A percentile compares a stretch with the other conserved stretches of the same genome.
phyloP scores from a whole-genome alignment of 1,139 yeast genomes.

The Yarrowia galli region DNA sequence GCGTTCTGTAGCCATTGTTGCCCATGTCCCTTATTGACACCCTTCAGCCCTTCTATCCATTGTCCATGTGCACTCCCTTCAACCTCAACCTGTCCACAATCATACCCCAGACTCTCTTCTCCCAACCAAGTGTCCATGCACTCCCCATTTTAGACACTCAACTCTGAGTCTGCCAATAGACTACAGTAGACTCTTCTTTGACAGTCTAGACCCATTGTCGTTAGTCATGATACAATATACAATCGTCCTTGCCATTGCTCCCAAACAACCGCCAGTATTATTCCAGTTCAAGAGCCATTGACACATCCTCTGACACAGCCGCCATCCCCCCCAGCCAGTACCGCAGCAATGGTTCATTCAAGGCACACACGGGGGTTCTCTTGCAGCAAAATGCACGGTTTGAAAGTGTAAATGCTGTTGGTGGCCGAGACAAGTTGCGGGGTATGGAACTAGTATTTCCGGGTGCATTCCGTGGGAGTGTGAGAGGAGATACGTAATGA shows the following conservation, averaged over 20 bases:
- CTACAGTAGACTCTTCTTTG: too few relatives aligned
- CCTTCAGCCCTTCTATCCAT: too few relatives aligned
- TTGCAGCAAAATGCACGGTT: slow-evolving; percentile 14
- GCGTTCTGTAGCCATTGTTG: too few relatives aligned
- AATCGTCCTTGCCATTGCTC: too few relatives aligned
- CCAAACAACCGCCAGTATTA: too few relatives aligned
- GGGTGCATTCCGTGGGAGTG: not conserved
- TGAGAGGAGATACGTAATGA: not conserved
- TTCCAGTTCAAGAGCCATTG: slow-evolving; percentile 13
- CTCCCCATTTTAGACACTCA: not conserved
- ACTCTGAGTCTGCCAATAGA: not conserved
- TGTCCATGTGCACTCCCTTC: too few relatives aligned
- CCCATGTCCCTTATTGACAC: too few relatives aligned
- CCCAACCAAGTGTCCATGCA: slow-evolving; percentile 11
- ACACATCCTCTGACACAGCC: too few relatives aligned
- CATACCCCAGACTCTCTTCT: not conserved
- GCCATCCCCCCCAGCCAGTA: not conserved
- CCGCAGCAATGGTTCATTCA: not conserved
- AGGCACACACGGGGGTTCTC: slow-evolving; percentile 12
- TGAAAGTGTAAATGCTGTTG: not conserved
- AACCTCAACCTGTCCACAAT: too few relatives aligned
- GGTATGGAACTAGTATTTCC: slow-evolving; percentile 6
- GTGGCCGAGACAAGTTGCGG: slow-evolving; percentile 20
- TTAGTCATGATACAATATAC: too few relatives aligned
- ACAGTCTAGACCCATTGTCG: not conserved